phyloP scores from a whole-genome alignment of 768 basidiomycete species.

The Gyrodon lividus region DNA sequence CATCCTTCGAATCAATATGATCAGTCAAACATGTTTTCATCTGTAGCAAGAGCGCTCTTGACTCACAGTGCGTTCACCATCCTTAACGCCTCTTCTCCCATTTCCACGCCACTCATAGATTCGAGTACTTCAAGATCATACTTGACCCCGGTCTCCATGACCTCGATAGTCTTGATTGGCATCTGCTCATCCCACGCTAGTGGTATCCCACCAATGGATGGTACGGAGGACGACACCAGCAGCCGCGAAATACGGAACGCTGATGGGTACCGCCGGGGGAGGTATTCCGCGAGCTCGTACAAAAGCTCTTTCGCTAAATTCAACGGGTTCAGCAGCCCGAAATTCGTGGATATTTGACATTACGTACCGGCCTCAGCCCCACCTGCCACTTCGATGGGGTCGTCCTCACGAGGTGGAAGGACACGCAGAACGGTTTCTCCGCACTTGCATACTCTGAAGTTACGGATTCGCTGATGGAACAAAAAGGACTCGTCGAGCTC shows the following conservation, averaged over 20 bases:
- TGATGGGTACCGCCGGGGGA: conserved; percentile 62
- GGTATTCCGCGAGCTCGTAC: conserved; percentile 68
- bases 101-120: conserved; percentile 19
- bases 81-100: conserved; percentile 57
- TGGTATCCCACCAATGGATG: conserved; percentile 24
- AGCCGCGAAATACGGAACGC: conserved; percentile 55
- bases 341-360: neutral
- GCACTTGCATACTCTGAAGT: conserved; percentile 51
- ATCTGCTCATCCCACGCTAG: conserved; percentile 43
- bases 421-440: conserved; percentile 50
- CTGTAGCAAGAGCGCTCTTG: neutral
- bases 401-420: conserved; percentile 43
- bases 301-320: conserved; percentile 60
- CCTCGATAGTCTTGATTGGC: conserved; percentile 53
- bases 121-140: conserved; percentile 48
- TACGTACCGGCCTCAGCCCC: conserved; percentile 31
- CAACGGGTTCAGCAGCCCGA: neutral
- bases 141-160: conserved; percentile 49
- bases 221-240: conserved; percentile 5
- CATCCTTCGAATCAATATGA: conserved; percentile 30
- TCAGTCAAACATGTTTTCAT: neutral
- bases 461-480: conserved; percentile 55
- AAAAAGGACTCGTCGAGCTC: conserved; percentile 66
- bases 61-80: conserved; percentile 64
- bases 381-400: conserved; percentile 33